Evolutionary conservation across 371 early-diverging fungal species (phyloP).

Genomic region (Smittium mucronatum): DNA sequence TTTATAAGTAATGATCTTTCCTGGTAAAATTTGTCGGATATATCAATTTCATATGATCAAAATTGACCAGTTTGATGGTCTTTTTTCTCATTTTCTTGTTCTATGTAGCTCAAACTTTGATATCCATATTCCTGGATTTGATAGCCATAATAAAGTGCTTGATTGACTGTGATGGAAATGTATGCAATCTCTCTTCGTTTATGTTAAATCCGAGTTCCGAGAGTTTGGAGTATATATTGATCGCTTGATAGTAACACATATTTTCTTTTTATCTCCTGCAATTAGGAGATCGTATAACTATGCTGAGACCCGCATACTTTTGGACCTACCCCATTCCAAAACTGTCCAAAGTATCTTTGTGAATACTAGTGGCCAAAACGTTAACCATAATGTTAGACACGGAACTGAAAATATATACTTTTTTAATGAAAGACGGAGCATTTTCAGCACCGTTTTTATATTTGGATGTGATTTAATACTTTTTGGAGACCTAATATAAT

Average conservation of each 20-base stretch:
- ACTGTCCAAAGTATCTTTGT: constrained; percentile 32
- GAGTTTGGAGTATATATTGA: constrained; percentile 21
- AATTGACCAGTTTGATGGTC: background rate
- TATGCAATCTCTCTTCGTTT: constrained; percentile 19
- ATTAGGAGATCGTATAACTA: constrained; percentile 33
- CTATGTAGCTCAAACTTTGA: background rate
- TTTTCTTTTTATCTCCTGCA: constrained; percentile 10
- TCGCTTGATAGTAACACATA: constrained; percentile 12
- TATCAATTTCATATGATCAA: background rate
- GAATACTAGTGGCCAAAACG: constrained; percentile 33
- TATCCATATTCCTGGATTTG: constrained; percentile 16
- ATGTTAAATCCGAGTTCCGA: constrained; percentile 24
- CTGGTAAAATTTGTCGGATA: constrained; percentile 14
- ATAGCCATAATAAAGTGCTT: constrained; percentile 29
- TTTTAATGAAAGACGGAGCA: constrained; percentile 37
- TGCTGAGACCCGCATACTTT: constrained; percentile 24
- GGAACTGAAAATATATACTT: constrained; percentile 33
- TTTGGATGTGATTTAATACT: constrained; percentile 29
- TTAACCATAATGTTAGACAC: constrained; percentile 33
- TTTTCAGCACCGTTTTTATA: constrained; percentile 20
- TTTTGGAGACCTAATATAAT: constrained; percentile 24
- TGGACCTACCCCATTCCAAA: constrained; percentile 20
- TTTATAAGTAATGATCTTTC: constrained; percentile 1
- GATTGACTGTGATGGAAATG: constrained; percentile 27
- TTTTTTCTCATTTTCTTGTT: background rate